Evolutionary conservation across 2,329 filamentous ascomycete genomes (phyloP).

Genomic region (Alternaria solani): DNA sequence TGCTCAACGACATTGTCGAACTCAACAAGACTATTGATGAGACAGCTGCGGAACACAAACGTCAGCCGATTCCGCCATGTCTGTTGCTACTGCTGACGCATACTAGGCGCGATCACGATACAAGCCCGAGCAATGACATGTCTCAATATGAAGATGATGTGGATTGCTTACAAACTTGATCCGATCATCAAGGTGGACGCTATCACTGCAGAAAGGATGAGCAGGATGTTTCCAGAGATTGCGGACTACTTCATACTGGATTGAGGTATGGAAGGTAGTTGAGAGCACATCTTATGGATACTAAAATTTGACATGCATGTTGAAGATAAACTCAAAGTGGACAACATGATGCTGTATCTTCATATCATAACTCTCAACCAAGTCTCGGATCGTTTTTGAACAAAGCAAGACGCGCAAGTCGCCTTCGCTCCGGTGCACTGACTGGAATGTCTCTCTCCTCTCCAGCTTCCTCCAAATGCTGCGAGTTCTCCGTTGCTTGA

Average conservation of each 20-base stretch:
- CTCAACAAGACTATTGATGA: neutral
- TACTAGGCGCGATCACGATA: neutral
- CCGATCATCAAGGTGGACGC: neutral
- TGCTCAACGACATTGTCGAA: neutral
- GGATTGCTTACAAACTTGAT: neutral
- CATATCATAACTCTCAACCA: neutral
- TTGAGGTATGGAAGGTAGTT: neutral
- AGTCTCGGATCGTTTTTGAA: conserved; percentile 1
- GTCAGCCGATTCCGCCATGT: neutral
- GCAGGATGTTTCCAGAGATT: neutral
- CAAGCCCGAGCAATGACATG: conserved; percentile 3
- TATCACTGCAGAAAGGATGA: neutral
- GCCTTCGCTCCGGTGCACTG: conserved; percentile 5
- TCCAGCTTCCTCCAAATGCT: neutral
- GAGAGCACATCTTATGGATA: neutral
- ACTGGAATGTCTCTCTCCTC: neutral
- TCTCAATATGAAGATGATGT: neutral
- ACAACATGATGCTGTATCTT: neutral
- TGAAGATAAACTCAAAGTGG: neutral
- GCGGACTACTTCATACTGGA: neutral
- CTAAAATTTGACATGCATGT: neutral
- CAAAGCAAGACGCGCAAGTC: neutral
- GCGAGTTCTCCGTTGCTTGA: neutral
- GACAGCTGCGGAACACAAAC: neutral
- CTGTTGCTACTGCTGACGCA: neutral